phyloP scores from a whole-genome alignment of 1,284 basidiomycete species.

The Cutaneotrichosporon arboriforme region DNA sequence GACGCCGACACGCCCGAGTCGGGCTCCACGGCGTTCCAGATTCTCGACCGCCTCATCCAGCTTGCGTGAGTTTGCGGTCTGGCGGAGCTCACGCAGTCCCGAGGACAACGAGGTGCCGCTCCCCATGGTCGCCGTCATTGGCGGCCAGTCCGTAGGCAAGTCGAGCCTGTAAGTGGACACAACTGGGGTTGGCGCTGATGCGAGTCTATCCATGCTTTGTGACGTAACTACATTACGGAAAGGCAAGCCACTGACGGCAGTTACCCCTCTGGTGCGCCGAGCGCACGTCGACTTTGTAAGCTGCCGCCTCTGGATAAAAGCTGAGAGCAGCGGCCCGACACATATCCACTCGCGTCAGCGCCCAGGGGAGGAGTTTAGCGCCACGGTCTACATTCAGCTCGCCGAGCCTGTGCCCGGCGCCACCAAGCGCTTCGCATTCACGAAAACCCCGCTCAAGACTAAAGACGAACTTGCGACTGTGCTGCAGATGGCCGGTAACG shows the following conservation, averaged over 20 bases:
- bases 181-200: constrained; percentile 1
- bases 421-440: constrained; percentile 2
- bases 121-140: constrained; percentile 19
- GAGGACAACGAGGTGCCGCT: background rate
- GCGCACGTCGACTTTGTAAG: constrained; percentile 21
- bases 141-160: constrained; percentile 29
- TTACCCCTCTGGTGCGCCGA: constrained; percentile 16
- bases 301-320: background rate
- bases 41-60: background rate
- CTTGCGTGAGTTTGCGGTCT: background rate
- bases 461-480: constrained; percentile 5
- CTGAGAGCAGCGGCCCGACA: constrained; percentile 22
- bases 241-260: constrained; percentile 2
- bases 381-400: constrained; percentile 17
- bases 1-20: background rate
- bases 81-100: background rate
- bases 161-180: constrained; percentile 26
- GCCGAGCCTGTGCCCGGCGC: background rate
- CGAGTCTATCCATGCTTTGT: constrained; percentile 9
- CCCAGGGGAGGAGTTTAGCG: constrained; percentile 5
- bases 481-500: constrained; percentile 17
- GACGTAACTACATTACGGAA: constrained; percentile 7
- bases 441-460: background rate
- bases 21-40: background rate
- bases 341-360: constrained; percentile 19